Conservation (phyloP, 495 filamentous ascomycete species). For the Durotheca rogersii region DNA sequence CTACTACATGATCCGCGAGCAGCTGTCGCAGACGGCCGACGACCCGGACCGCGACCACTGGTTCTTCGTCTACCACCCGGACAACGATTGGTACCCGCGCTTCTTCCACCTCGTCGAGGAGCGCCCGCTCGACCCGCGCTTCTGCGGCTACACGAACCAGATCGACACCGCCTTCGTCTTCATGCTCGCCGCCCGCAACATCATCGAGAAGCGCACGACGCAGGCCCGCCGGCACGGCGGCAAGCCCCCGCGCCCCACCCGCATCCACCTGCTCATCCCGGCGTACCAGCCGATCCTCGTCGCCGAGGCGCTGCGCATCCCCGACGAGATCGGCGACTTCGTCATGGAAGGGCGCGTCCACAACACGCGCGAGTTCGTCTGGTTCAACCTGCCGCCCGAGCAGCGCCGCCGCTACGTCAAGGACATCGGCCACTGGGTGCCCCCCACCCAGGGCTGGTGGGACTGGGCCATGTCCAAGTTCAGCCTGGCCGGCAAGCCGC, state of each 20-base stretch:
- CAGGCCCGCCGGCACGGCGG: not conserved
- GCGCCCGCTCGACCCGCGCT: conserved; percentile 18
- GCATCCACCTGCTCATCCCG: conserved; percentile 25
- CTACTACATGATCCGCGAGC: conserved; percentile 29
- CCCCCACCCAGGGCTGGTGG: not conserved
- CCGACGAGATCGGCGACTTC: conserved; percentile 27
- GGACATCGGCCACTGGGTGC: conserved; percentile 24
- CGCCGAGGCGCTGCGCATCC: conserved; percentile 22
- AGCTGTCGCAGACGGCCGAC: conserved; percentile 16
- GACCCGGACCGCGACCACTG: conserved; percentile 18
- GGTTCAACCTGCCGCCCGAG: conserved; percentile 26
- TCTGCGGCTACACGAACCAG: conserved; percentile 32
- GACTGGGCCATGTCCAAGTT: conserved; percentile 1
- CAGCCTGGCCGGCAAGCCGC: conserved; percentile 1
- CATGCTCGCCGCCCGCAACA: conserved; percentile 24
- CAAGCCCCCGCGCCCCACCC: conserved; percentile 5
- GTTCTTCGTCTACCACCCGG: conserved; percentile 29
- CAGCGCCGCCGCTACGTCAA: conserved; percentile 13
- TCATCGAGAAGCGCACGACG: conserved; percentile 1
- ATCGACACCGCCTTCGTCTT: conserved; percentile 29
- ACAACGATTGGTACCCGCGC: conserved; percentile 28
- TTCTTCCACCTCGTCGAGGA: conserved; percentile 28
- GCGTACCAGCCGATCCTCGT: conserved; percentile 28
- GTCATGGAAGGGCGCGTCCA: conserved; percentile 28
- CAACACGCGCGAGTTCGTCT: conserved; percentile 24